These are phyloP conservation scores for Thielaviopsis ethacetica DNA, from an alignment of 2,329 filamentous ascomycete species.

Conservation along the genomic window DNA sequence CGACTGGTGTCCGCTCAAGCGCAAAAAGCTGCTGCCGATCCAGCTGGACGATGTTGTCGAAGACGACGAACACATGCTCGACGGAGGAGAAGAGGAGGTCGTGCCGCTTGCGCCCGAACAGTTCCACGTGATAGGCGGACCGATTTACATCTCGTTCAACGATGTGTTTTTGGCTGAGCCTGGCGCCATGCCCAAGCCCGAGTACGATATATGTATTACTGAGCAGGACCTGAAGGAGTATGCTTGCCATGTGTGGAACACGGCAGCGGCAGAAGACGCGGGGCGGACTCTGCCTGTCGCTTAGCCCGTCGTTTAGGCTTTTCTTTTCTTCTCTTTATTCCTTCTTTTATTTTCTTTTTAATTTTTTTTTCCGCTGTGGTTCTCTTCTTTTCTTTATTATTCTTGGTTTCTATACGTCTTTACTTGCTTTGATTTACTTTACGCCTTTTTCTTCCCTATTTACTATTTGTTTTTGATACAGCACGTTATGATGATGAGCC, in stretches of 20 bases:
- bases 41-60: conserved; percentile 1
- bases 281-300: not conserved
- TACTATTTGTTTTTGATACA: not conserved
- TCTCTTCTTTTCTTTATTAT: not conserved
- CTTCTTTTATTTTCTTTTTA: too few species aligned
- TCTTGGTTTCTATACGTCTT: not conserved
- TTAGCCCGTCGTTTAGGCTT: not conserved
- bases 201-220: conserved; percentile 7
- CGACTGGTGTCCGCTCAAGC: conserved; percentile 5
- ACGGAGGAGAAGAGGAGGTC: conserved; percentile 4
- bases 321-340: not conserved
- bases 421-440: too few species aligned
- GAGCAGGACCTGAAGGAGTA: conserved; percentile 7
- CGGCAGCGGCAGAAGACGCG: conserved; percentile 2
- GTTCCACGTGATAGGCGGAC: conserved; percentile 11
- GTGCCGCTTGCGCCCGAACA: conserved; percentile 13
- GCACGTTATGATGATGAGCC: not conserved
- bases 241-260: conserved; percentile 4
- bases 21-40: not conserved
- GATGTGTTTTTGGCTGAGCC: conserved; percentile 7
- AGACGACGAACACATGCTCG: not conserved
- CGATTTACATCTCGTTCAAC: conserved; percentile 2
- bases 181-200: not conserved
- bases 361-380: not conserved
- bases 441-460: too few species aligned